A percentile compares a stretch with the other conserved stretches of the same genome.
Conservation (phyloP, 2,329 filamentous ascomycete species). For the Ascosphaera aggregata region DNA sequence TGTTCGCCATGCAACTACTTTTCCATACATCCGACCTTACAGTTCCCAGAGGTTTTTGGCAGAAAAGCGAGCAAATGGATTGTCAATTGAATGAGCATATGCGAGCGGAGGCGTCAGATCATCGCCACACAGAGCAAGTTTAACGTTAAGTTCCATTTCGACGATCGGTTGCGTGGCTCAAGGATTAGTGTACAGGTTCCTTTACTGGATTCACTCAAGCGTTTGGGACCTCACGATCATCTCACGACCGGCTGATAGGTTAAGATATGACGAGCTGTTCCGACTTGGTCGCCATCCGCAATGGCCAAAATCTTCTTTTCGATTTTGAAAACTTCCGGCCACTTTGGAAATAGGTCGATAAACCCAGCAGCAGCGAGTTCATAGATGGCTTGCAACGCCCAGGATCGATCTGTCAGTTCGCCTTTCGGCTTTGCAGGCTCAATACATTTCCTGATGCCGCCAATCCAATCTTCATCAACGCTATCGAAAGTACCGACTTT, state of each 20-base stretch:
- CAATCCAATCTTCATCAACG: slow-evolving; percentile 5
- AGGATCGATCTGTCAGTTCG: slow-evolving; percentile 6
- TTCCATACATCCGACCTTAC: too few species aligned
- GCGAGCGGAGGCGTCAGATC: too few species aligned
- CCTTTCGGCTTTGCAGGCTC: slow-evolving; percentile 2
- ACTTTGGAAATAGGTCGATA: slow-evolving; percentile 5
- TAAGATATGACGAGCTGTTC: neutral
- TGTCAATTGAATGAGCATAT: too few species aligned
- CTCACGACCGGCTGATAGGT: neutral
- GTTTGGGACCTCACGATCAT: too few species aligned
- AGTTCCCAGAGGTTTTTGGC: too few species aligned
- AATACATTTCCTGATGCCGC: slow-evolving; percentile 4
- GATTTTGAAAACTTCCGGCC: slow-evolving; percentile 3
- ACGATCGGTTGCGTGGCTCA: neutral
- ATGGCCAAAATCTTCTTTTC: slow-evolving; percentile 3
- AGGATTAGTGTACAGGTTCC: neutral
- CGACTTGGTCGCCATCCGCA: neutral
- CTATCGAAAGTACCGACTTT: slow-evolving; percentile 5
- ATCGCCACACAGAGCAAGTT: too few species aligned
- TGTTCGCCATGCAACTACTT: too few species aligned
- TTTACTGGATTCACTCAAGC: too few species aligned
- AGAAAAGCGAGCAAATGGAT: too few species aligned
- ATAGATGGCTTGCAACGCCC: slow-evolving; percentile 5
- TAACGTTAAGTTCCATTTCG: too few species aligned
- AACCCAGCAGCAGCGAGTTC: slow-evolving; percentile 5